Conservation (phyloP, 768 basidiomycete genomes). For the Ramaria rubella region DNA sequence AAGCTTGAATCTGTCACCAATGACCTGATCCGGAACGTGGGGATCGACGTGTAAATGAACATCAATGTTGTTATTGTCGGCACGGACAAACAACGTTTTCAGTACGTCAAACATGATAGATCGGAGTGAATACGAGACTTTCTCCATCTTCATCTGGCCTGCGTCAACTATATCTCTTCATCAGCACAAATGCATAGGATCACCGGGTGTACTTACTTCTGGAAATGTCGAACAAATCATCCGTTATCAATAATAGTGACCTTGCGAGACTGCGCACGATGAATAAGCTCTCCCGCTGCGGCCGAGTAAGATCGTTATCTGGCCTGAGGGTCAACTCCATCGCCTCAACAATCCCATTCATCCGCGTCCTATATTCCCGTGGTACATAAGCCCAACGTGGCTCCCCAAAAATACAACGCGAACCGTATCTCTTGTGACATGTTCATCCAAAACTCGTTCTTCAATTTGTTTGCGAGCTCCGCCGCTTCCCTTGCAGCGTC, state of each 20-base stretch:
- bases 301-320: constrained; percentile 90
- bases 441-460: constrained; percentile 97
- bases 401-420: not conserved
- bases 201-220: constrained; percentile 70
- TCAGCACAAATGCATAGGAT: constrained; percentile 12
- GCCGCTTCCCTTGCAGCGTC: constrained; percentile 96
- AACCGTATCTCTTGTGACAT: constrained; percentile 97
- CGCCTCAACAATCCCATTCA: constrained; percentile 99
- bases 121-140: constrained; percentile 96
- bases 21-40: constrained; percentile 92
- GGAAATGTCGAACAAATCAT: constrained; percentile 98
- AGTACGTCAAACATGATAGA: constrained; percentile 95
- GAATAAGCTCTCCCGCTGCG: constrained; percentile 90
- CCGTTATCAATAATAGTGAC: constrained; percentile 91
- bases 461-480: constrained; percentile 93
- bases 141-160: constrained; percentile 99
- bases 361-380: constrained; percentile 81
- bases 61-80: constrained; percentile 93
- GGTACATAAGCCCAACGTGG: constrained; percentile 12
- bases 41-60: constrained; percentile 94
- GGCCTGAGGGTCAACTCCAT: constrained; percentile 96
- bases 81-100: constrained; percentile 96
- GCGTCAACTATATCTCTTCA: constrained; percentile 75
- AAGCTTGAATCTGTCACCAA: constrained; percentile 91
- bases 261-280: constrained; percentile 93